phyloP scores from a whole-genome alignment of 345 rosid species.

The Camelina laxa region DNA sequence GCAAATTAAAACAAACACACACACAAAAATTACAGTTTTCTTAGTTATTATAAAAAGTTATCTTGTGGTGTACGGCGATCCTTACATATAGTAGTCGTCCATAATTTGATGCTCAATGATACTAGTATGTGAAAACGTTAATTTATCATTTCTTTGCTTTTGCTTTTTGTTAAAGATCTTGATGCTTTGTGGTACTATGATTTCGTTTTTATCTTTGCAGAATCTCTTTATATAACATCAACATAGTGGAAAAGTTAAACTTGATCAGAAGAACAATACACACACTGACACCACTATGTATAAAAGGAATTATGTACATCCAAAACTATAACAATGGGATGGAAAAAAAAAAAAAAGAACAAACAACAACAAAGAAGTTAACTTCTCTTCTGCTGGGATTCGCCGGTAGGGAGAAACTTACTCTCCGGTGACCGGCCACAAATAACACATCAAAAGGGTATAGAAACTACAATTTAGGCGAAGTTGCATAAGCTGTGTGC shows the following conservation, averaged over 20 bases:
- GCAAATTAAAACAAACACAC: too few relatives aligned
- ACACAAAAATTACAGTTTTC: too few relatives aligned
- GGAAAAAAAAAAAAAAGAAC: not conserved
- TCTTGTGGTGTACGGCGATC: too few relatives aligned
- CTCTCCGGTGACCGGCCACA: conserved; percentile 40
- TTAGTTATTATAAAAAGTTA: too few relatives aligned
- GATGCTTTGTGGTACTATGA: not conserved
- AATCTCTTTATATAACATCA: not conserved
- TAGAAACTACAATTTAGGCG: conserved; percentile 29
- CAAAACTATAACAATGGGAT: conserved; percentile 31
- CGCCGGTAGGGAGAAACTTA: conserved; percentile 36
- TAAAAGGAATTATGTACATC: conserved; percentile 40
- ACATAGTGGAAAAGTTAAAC: not conserved
- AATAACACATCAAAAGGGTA: conserved; percentile 35
- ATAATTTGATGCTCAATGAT: too few relatives aligned
- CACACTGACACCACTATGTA: conserved; percentile 13
- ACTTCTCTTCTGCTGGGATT: conserved; percentile 27
- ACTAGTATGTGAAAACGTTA: not conserved
- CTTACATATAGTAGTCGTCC: not conserved
- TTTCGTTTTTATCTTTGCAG: not conserved
- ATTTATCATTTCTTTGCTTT: not conserved
- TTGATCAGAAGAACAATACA: conserved; percentile 23
- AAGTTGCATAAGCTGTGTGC: conserved; percentile 36
- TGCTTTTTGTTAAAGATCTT: not conserved
- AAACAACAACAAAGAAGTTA: conserved; percentile 23